phyloP scores from a whole-genome alignment of 73 alveolate species.

The Tetrahymena thermophila region DNA sequence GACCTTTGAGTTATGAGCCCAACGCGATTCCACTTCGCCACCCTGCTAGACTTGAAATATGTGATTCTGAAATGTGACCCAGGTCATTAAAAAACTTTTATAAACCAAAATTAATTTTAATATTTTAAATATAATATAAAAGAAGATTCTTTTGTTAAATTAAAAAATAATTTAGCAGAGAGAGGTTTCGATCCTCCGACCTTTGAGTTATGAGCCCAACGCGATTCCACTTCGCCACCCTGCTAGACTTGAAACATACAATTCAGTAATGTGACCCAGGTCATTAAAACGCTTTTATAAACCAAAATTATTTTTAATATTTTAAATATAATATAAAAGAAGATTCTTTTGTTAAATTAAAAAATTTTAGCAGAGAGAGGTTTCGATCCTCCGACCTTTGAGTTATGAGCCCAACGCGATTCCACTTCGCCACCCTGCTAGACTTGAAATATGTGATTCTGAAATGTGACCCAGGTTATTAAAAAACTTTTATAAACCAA shows the following conservation, averaged over 20 bases:
- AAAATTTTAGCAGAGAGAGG: slow-evolving; percentile 76
- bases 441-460: not conserved
- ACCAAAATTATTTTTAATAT: too few relatives aligned
- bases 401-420: slow-evolving; percentile 99
- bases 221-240: slow-evolving; percentile 99
- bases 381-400: slow-evolving; percentile 99
- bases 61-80: too few relatives aligned
- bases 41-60: slow-evolving; percentile 38
- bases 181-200: slow-evolving; percentile 99
- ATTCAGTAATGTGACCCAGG: not conserved
- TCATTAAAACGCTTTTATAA: not conserved
- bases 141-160: too few relatives aligned
- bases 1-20: slow-evolving; percentile 99
- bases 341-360: not conserved
- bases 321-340: too few relatives aligned
- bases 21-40: slow-evolving; percentile 99
- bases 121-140: too few relatives aligned
- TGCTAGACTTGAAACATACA: slow-evolving; percentile 80
- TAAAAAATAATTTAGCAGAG: slow-evolving; percentile 47
- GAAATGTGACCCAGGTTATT: too few relatives aligned
- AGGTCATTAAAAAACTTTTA: too few relatives aligned
- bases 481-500: too few relatives aligned
- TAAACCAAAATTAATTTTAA: too few relatives aligned
- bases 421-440: slow-evolving; percentile 98
- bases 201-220: slow-evolving; percentile 99